These are phyloP conservation scores for Lentinus brumalis DNA, from an alignment of 768 basidiomycete genomes.

Conservation along the genomic window DNA sequence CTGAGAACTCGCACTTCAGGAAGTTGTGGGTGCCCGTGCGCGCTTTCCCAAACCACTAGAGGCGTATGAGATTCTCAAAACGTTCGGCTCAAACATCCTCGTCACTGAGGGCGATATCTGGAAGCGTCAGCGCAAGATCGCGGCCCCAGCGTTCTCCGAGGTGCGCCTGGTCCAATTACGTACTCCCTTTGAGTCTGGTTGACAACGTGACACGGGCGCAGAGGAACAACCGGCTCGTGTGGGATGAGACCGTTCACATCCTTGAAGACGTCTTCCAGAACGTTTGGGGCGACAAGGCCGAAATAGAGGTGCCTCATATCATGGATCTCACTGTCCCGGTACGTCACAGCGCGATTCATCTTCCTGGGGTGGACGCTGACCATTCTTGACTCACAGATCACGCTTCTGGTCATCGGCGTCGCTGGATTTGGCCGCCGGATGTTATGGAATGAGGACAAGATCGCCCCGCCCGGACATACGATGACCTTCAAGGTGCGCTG, in stretches of 20 bases:
- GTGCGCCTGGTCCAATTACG: constrained; percentile 28
- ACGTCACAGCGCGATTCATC: constrained; percentile 8
- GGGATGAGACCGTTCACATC: constrained; percentile 36
- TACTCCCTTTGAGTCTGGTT: not conserved
- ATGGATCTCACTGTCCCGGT: constrained; percentile 56
- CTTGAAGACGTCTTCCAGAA: constrained; percentile 36
- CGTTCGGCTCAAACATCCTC: constrained; percentile 64
- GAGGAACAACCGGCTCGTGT: constrained; percentile 40
- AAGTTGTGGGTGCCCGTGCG: constrained; percentile 47
- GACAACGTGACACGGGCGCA: not conserved
- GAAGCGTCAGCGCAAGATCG: constrained; percentile 63
- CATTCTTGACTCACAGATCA: constrained; percentile 40
- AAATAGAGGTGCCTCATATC: constrained; percentile 45
- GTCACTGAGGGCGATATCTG: constrained; percentile 63
- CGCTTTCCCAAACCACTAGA: constrained; percentile 59
- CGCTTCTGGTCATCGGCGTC: constrained; percentile 54
- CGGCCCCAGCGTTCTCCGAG: constrained; percentile 64
- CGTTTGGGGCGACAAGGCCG: constrained; percentile 46
- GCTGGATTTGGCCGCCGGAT: constrained; percentile 57
- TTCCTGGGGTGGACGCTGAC: not conserved
- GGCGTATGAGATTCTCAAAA: constrained; percentile 43
- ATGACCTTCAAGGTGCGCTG: constrained; percentile 32
- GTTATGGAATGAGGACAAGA: constrained; percentile 49
- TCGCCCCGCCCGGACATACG: constrained; percentile 42
- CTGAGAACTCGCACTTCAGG: constrained; percentile 34